Base-by-base conservation (phyloP, 2,329 filamentous ascomycete genomes). In the Diaporthe citriasiana region DNA sequence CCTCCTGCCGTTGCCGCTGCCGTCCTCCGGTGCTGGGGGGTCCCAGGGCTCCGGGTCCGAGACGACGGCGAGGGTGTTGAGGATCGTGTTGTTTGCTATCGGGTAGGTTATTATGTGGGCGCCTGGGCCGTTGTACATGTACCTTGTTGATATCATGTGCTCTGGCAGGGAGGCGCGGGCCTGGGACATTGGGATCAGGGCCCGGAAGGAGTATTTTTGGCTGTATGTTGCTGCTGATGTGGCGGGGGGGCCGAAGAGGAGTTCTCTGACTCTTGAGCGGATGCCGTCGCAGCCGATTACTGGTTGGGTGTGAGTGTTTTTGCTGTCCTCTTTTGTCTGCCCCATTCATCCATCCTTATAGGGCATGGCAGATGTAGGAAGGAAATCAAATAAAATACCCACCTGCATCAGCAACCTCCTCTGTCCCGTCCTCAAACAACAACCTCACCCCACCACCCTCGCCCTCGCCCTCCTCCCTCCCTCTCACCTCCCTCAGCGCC, bases 271-370 rank as follows among this genome's bases (percentile, higher is more conserved):
- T 4, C 84, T 82, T 0, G 89, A 90, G 78, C 90, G 90, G 78
- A 93, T 91, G 0, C 91, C 91, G 80, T 93, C 91, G 78, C 89
- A 91, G 7, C 89, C 91, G 72, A 93, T 84, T 0, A 91, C 87
- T 80, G 76, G 59, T n/a, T 47, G 55, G 5, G 72, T 75, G 10
- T 50, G 47, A 33, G 59, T 63, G 35, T 27, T 6, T 55, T 22
- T 30, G 25, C 51, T 4, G 33, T 27, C 27, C 8, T 55, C 25
- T 35, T 9, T 56, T 9, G 17, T 35, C 30, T 33, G 27, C 33
- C 53, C 27, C 17, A 30, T n/a, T n/a, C n/a, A n/a, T n/a, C n/a
- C n/a, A n/a, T n/a, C n/a, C n/a, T n/a, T n/a, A n/a, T n/a, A n/a
- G n/a, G n/a, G n/a, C n/a, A 3, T 15, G 22, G 2, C 7, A 12